These are phyloP conservation scores for Nannizzia gypsea DNA, from an alignment of 2,329 filamentous ascomycete genomes.

Conservation along the genomic window DNA sequence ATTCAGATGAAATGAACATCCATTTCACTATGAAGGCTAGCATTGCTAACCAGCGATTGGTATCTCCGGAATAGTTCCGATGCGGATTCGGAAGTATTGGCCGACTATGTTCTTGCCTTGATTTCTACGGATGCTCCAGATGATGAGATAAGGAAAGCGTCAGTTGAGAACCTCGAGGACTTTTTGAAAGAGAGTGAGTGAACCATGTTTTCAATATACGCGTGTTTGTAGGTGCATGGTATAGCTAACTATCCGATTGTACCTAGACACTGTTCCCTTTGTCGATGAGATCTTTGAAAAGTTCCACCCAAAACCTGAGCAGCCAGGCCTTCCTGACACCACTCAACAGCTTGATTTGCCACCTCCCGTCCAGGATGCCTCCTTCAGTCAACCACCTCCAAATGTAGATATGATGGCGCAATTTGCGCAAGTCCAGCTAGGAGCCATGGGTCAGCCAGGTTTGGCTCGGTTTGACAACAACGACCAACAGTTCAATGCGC, in stretches of 20 bases:
- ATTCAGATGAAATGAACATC: not conserved
- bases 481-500: conserved; percentile 26
- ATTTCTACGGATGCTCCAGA: conserved; percentile 45
- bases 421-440: not conserved
- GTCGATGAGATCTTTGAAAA: conserved; percentile 46
- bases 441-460: not conserved
- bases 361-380: conserved; percentile 16
- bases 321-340: not conserved
- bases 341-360: conserved; percentile 14
- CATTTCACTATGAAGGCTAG: too few relatives aligned
- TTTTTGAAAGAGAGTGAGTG: conserved; percentile 44
- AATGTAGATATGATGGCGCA: conserved; percentile 1
- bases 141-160: conserved; percentile 41
- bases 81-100: conserved; percentile 49
- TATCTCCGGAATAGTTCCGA: conserved; percentile 40
- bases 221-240: not conserved
- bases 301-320: conserved; percentile 35
- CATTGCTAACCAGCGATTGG: not conserved
- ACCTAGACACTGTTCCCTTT: conserved; percentile 40
- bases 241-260: not conserved
- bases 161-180: conserved; percentile 45
- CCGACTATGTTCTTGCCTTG: conserved; percentile 50
- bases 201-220: not conserved
- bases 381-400: conserved; percentile 14
- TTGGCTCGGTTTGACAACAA: conserved; percentile 13